Evolutionary conservation across 305 asterid genomes (phyloP).

Genomic region (Rubia tinctorum): DNA sequence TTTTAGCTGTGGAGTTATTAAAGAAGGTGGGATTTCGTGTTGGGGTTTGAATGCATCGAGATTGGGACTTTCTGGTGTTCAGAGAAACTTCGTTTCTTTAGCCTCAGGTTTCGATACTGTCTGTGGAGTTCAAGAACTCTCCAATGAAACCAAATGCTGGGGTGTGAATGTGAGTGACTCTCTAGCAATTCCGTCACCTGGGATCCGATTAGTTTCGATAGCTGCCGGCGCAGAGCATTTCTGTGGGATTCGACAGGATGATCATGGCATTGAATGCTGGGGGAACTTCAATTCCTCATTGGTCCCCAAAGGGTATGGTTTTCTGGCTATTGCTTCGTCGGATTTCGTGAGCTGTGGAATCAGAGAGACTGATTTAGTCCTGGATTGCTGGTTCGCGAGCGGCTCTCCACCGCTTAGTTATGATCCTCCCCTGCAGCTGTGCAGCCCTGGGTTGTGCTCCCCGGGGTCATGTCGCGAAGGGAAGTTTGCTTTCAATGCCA

Average conservation of each 20-base stretch:
- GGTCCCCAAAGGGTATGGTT: conserved; percentile 79
- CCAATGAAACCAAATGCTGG: conserved; percentile 78
- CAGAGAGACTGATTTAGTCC: conserved; percentile 81
- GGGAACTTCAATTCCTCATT: conserved; percentile 68
- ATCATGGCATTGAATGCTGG: conserved; percentile 88
- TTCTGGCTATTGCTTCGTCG: conserved; percentile 77
- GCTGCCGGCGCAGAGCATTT: conserved; percentile 73
- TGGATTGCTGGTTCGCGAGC: conserved; percentile 78
- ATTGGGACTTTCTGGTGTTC: conserved; percentile 33
- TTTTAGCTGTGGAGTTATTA: conserved; percentile 61
- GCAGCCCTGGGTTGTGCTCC: conserved; percentile 86
- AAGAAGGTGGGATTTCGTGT: conserved; percentile 60
- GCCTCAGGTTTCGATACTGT: conserved; percentile 59
- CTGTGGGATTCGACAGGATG: conserved; percentile 83
- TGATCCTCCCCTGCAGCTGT: conserved; percentile 92
- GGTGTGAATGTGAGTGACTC: conserved; percentile 41
- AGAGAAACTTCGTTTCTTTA: conserved; percentile 36
- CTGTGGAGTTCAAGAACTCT: conserved; percentile 58
- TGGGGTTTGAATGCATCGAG: conserved; percentile 74
- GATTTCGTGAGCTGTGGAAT: conserved; percentile 71
- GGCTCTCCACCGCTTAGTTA: conserved; percentile 35
- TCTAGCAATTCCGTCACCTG: conserved; percentile 36
- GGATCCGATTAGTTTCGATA: conserved; percentile 50
- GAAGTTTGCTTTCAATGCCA: conserved; percentile 84
- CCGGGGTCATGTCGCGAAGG: conserved; percentile 54